These are phyloP conservation scores for Euphrasia confusa DNA, from an alignment of 257 asterid species.

Conservation along the genomic window DNA sequence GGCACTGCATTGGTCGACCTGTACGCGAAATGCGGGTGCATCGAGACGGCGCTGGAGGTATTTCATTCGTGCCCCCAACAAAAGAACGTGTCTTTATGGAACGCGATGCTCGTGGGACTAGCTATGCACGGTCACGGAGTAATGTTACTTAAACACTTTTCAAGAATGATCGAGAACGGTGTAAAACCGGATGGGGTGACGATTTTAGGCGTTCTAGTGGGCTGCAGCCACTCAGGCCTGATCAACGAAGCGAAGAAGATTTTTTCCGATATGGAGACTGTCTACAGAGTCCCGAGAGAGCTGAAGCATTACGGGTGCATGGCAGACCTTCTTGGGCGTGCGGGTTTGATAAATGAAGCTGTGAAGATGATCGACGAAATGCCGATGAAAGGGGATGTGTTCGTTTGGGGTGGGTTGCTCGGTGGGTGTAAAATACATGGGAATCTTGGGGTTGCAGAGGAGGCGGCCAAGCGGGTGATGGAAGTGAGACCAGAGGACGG, in stretches of 20 bases:
- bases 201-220: conserved; percentile 57
- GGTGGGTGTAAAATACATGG: conserved; percentile 89
- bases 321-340: conserved; percentile 79
- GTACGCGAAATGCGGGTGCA: conserved; percentile 72
- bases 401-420: conserved; percentile 90
- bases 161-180: conserved; percentile 50
- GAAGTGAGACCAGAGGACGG: conserved; percentile 79
- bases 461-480: conserved; percentile 61
- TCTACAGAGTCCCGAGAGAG: conserved; percentile 55
- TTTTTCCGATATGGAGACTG: conserved; percentile 59
- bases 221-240: conserved; percentile 87
- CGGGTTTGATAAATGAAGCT: conserved; percentile 71
- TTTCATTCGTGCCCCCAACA: conserved; percentile 32
- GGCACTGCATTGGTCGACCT: conserved; percentile 77
- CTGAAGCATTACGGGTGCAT: conserved; percentile 89
- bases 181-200: conserved; percentile 71
- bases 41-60: conserved; percentile 49
- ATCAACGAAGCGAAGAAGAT: conserved; percentile 46
- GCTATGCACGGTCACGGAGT: conserved; percentile 68
- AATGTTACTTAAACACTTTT: conserved; percentile 43
- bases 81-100: conserved; percentile 62
- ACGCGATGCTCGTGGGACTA: conserved; percentile 77
- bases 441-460: conserved; percentile 61
- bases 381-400: conserved; percentile 78
- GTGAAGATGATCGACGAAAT: conserved; percentile 53